These are phyloP conservation scores for Platanus orientalis DNA, from an alignment of 164 flowering plant species.

Conservation along the genomic window DNA sequence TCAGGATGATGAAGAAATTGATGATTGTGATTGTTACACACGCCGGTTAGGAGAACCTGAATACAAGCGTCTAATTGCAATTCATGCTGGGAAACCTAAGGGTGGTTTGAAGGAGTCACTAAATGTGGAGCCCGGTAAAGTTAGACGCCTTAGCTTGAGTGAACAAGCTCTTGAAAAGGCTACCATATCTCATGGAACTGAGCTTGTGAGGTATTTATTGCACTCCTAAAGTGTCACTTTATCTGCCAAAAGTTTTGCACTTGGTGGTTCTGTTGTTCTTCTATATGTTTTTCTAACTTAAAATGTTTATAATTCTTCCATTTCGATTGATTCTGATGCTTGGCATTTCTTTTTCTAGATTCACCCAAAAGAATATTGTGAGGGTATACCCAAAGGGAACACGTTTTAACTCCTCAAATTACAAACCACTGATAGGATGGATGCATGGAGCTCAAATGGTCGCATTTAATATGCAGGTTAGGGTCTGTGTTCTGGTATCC, in stretches of 20 bases:
- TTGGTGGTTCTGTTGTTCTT: too few relatives aligned
- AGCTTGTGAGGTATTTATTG: conserved; percentile 85
- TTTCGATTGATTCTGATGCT: too few relatives aligned
- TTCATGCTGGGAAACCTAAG: conserved; percentile 69
- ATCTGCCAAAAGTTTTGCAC: too few relatives aligned
- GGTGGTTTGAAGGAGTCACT: conserved; percentile 39
- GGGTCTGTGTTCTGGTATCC: conserved; percentile 1
- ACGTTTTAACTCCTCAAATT: conserved; percentile 66
- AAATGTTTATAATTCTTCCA: too few relatives aligned
- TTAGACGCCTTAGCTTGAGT: conserved; percentile 81
- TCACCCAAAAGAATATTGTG: conserved; percentile 56
- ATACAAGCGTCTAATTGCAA: conserved; percentile 60
- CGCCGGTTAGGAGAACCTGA: conserved; percentile 33
- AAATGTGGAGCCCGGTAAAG: conserved; percentile 30
- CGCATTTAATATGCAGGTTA: too few relatives aligned
- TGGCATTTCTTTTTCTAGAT: too few relatives aligned
- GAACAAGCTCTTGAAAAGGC: conserved; percentile 73
- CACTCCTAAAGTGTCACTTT: too few relatives aligned
- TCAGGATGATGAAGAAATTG: conserved; percentile 41
- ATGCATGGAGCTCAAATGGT: conserved; percentile 70
- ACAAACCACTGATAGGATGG: conserved; percentile 57
- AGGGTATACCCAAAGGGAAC: conserved; percentile 69
- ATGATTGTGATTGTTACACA: conserved; percentile 18
- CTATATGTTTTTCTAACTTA: too few relatives aligned
- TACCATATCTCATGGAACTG: conserved; percentile 34